Base-by-base conservation (phyloP, 306 rosid genomes). In the Fagus crenata region DNA sequence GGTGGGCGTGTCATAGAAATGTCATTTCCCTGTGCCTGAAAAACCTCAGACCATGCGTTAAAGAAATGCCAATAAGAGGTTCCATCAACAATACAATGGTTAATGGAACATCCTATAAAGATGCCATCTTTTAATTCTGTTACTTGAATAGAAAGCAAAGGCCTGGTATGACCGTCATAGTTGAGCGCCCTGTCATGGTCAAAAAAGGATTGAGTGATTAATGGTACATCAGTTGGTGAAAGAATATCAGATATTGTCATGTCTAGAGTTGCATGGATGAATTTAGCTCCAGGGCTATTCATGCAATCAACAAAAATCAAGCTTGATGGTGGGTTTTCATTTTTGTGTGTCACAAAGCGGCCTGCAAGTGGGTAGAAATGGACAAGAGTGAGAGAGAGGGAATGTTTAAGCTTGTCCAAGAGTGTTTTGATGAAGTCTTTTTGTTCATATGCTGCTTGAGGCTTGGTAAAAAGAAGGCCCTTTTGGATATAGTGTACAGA, bases 341-440 rank as follows among this genome's bases (percentile, higher is more conserved):
- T 67, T 13, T 36, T 78, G 0, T 71, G 39, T 1, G 91, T 87
- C 0, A 71, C 81, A 7, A 92, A 75, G n/a, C 87, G 90, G 2
- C 91, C 91, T 0, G 89, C 18, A 1, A 91, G 84, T 3, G 96
- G 96, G 61, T 89, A 84, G 87, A 89, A 93, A 65, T 90, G 94
- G 53, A 42, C 5, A 1, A 90, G 90, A 3, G 89, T 53, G 3
- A 82, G 43, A 1, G 94, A 86, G 15, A 93, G 88, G 8, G 90
- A 89, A 58, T 68, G 67, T 9, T 84, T 81, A 17, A 90, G 92
- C 22, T 73, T 79, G 0, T 49, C 32, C 68, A 89, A 55, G 2
- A 90, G 85, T 49, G 69, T 2, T 0, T 69, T 2, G 7, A 81
- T 76, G 84, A 86, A 87, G 40, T 13, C 35, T 2, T 70, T 56